A percentile compares a stretch with the other conserved stretches of the same genome.
Conservation (phyloP, 768 basidiomycete species). For the Kwoniella dendrophila region DNA sequence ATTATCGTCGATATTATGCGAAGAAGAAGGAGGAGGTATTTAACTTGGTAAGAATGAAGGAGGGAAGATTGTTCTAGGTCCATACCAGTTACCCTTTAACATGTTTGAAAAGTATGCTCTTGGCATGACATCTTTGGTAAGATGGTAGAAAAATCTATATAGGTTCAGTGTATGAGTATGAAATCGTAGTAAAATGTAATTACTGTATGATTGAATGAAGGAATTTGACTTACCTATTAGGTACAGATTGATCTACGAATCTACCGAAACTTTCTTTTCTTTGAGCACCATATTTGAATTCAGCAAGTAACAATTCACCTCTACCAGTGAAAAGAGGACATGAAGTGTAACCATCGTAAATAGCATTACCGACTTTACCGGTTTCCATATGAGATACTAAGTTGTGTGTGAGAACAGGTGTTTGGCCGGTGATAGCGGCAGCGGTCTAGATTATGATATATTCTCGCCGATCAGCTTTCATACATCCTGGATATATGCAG, state of each 20-base stretch:
- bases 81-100: constrained; percentile 55
- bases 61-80: constrained; percentile 50
- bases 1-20: background rate
- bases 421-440: constrained; percentile 87
- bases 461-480: too few species aligned
- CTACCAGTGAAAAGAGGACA: constrained; percentile 72
- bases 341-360: constrained; percentile 70
- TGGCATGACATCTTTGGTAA: constrained; percentile 68
- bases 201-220: background rate
- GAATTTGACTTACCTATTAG: constrained; percentile 64
- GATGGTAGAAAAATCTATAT: constrained; percentile 73
- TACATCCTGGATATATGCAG: too few species aligned
- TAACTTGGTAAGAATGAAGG: constrained; percentile 41
- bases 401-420: constrained; percentile 88
- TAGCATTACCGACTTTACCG: constrained; percentile 69
- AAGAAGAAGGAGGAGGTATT: background rate
- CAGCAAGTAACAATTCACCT: constrained; percentile 74
- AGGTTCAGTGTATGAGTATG: constrained; percentile 7
- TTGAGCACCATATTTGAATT: constrained; percentile 89
- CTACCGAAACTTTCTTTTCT: constrained; percentile 82
- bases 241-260: constrained; percentile 71
- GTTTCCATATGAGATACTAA: constrained; percentile 72
- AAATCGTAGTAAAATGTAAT: background rate
- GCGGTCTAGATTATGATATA: constrained; percentile 63
- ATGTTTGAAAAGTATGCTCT: constrained; percentile 48